Evolutionary conservation across 257 asterid species (phyloP), one percentile per base, ranked within the genome.

Genomic region (Jaltomata sinuosa): DNA sequence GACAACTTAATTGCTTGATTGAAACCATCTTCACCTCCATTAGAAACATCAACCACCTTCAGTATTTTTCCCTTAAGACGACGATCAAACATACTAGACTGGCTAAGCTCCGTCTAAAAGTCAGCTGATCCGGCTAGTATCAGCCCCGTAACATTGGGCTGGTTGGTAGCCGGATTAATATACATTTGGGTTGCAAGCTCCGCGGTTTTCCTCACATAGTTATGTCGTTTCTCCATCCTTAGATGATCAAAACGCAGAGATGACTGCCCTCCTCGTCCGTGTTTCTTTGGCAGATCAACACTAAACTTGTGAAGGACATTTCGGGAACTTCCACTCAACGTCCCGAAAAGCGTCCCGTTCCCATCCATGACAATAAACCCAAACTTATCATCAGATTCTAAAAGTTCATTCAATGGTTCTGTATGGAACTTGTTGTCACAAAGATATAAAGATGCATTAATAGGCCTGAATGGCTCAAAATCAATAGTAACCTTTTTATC

Each of bases 81-180:
- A 45, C 82, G 85, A 57, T 88, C 90, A 55, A 88, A 82, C 90
- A 88, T 82, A 86, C 29, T 38, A 14, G 72, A 64, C 22, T 88
- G 90, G 4, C 90, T 86, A 32, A 88, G 90, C 83, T 88, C 89
- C 2, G 86, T 88, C 87, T 88, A 86, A 85, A 88, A 88, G 85
- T 88, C 90, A 68, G 89, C 90, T 50, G 90, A 88, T 53, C 90
- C 89, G 27, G 90, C 90, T 80, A 88, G 89, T 77, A 88, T 83
- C 53, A 88, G 86, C 42, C 89, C 87, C 1, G 89, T 40, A 38
- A 88, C 90, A 78, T 88, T 86, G 40, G 89, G 87, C 74, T 86
- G 90, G 65, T 87, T 88, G 6, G 85, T 86, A 38, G 65, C 83
- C 69, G 89, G 86, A 83, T 86, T 88, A 40, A 88, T 86, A 79